Base-by-base conservation (phyloP, 1,139 yeast species). In the Yamadazyma membranifaciens region DNA sequence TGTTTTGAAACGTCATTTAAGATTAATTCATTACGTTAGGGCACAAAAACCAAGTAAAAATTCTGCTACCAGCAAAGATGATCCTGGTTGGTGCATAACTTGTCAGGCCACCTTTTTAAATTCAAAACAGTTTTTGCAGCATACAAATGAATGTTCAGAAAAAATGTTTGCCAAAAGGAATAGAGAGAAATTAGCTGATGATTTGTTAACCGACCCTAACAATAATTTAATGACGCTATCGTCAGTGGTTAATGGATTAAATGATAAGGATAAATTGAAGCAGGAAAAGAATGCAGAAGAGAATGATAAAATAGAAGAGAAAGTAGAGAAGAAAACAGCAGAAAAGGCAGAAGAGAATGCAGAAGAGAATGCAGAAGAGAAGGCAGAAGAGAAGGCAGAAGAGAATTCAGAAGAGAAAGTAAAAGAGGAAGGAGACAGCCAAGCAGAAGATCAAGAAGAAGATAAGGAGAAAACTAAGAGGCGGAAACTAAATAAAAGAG, bases 1-100 rank as follows among this genome's bases (percentile, higher is more conserved):
- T 51, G 89, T 83, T 26, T 63, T 83, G 46, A 83, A 83, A 49
- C 69, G 91, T 38, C 91, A 84, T 57, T 63, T 84, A 43, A 70
- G 76, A 43, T 65, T 83, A 39, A 86, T 83, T 22, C 91, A 84
- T 59, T 81, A 69, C 54, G 80, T 78, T 24, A 78, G 69, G 37
- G 81, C 75, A 47, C 60, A 50, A 33, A 37, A 41, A 6, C 13
- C 36, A 16, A 44, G 49, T 9, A 45, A 52, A 25, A 48, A 46
- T 12, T 48, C 42, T 6, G 28, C 48, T 1, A 27, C 37, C 1
- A 40, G 43, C 11, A 59, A 63, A 44, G 67, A 69, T 10, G 84
- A 78, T 36, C 69, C 79, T 3, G 88, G 88, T 5, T 78, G 82
- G 81, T 82, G 88, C 57, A 62, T 83, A 29, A 62, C 73, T 12